These are phyloP conservation scores for Aspergillus sojae DNA, from an alignment of 2,329 filamentous ascomycete genomes.

Conservation along the genomic window DNA sequence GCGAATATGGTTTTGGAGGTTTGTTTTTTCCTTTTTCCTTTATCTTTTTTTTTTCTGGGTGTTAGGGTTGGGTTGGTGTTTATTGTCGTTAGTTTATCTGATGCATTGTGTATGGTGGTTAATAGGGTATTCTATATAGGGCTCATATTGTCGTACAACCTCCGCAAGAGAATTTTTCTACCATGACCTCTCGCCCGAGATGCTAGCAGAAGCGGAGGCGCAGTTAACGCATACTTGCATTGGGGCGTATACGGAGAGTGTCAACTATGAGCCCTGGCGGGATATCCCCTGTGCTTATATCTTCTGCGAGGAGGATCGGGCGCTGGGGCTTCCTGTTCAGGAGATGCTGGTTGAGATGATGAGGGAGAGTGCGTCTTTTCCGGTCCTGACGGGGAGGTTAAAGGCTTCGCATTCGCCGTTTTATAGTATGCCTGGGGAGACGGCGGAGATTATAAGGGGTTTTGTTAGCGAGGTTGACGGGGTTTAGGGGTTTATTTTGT, in stretches of 20 bases:
- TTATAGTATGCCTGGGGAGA: constrained; percentile 39
- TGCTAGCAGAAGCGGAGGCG: constrained; percentile 27
- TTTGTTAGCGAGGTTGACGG: not conserved
- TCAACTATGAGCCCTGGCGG: constrained; percentile 36
- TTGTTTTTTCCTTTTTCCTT: not conserved
- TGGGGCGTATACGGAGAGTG: constrained; percentile 27
- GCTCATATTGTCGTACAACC: constrained; percentile 19
- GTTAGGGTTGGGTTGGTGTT: no score
- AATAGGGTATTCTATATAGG: constrained; percentile 7
- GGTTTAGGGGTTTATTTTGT: not conserved
- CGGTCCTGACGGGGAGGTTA: constrained; percentile 21
- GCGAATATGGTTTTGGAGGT: constrained; percentile 28
- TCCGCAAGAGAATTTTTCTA: constrained; percentile 24
- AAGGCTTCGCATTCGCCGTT: constrained; percentile 46
- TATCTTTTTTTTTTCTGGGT: not conserved
- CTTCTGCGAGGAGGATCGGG: constrained; percentile 40
- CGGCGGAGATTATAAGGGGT: constrained; percentile 28
- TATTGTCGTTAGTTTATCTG: no score
- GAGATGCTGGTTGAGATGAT: constrained; percentile 28
- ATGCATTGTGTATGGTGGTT: not conserved
- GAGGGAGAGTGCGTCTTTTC: not conserved
- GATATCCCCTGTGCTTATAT: constrained; percentile 41
- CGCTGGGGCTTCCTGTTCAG: constrained; percentile 34
- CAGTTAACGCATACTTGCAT: constrained; percentile 28
- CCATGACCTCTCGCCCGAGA: constrained; percentile 31